A percentile compares a stretch with the other conserved stretches of the same genome.
Conservation (phyloP, 805 yeast species). For the Clavispora phyllophila region DNA sequence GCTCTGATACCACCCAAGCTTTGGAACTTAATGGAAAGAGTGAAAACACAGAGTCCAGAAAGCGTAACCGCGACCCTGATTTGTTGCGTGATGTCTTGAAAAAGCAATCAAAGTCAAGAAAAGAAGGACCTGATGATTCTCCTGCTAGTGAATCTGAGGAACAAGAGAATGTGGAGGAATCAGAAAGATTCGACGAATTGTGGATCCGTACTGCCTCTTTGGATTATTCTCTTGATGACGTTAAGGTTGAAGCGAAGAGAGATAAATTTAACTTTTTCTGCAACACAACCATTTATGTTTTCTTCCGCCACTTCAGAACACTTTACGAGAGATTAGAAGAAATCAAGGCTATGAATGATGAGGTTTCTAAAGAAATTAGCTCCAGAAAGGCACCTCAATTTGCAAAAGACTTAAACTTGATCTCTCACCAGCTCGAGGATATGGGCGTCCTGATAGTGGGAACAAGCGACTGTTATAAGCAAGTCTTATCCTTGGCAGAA, state of each 20-base stretch:
- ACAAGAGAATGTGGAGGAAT: conserved; percentile 24
- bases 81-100: conserved; percentile 57
- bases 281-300: conserved; percentile 83
- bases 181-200: conserved; percentile 36
- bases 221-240: conserved; percentile 23
- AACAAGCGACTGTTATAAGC: conserved; percentile 61
- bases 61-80: conserved; percentile 51
- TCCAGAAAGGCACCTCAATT: conserved; percentile 62
- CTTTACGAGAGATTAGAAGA: conserved; percentile 76
- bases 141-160: conserved; percentile 32
- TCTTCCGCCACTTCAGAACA: conserved; percentile 79
- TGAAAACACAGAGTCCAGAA: conserved; percentile 26
- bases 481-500: conserved; percentile 70
- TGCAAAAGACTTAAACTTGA: conserved; percentile 80
- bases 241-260: conserved; percentile 33
- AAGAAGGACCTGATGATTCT: conserved; percentile 30
- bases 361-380: conserved; percentile 68
- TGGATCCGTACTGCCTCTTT: conserved; percentile 38
- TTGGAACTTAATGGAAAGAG: neutral
- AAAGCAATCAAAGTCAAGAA: conserved; percentile 40
- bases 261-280: conserved; percentile 73
- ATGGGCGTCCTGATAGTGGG: conserved; percentile 72
- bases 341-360: conserved; percentile 64
- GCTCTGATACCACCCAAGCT: neutral
- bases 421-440: conserved; percentile 76